phyloP scores from a whole-genome alignment of 257 asterid genomes.

The Solanum virginianum region DNA sequence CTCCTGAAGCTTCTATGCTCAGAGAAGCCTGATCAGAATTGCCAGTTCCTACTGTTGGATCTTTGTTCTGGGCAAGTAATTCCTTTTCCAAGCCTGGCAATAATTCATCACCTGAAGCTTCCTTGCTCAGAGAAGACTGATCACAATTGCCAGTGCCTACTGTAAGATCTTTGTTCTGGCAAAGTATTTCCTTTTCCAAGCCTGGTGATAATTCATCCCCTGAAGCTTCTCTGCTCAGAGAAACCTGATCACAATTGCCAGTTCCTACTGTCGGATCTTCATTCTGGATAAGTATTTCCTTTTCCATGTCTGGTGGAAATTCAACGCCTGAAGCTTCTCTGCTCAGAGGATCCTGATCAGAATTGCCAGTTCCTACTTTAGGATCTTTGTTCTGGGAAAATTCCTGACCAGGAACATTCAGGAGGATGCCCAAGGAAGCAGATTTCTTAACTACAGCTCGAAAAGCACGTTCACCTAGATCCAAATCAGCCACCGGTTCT shows the following conservation, averaged over 20 bases:
- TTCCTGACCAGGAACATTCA: not conserved
- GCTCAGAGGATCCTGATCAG: not conserved
- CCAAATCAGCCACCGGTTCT: constrained; percentile 11
- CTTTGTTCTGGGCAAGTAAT: not conserved
- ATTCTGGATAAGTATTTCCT: not conserved
- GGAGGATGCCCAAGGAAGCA: not conserved
- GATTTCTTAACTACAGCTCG: constrained; percentile 11
- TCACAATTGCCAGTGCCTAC: not conserved
- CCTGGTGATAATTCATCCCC: not conserved
- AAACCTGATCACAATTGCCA: not conserved
- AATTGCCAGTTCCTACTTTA: not conserved
- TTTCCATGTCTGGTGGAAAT: constrained; percentile 7
- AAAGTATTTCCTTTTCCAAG: not conserved
- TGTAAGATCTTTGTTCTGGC: not conserved
- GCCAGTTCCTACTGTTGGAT: not conserved
- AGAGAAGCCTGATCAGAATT: not conserved
- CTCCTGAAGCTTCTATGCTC: too few species aligned
- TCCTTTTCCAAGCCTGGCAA: not conserved
- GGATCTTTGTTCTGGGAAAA: not conserved
- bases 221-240: not conserved
- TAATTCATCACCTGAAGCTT: not conserved
- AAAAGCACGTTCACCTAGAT: constrained; percentile 14
- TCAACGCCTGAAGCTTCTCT: not conserved
- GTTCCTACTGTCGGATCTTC: not conserved
- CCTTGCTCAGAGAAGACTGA: not conserved